phyloP scores from a whole-genome alignment of 148 eudicot species.

The Fallopia convolvulus region DNA sequence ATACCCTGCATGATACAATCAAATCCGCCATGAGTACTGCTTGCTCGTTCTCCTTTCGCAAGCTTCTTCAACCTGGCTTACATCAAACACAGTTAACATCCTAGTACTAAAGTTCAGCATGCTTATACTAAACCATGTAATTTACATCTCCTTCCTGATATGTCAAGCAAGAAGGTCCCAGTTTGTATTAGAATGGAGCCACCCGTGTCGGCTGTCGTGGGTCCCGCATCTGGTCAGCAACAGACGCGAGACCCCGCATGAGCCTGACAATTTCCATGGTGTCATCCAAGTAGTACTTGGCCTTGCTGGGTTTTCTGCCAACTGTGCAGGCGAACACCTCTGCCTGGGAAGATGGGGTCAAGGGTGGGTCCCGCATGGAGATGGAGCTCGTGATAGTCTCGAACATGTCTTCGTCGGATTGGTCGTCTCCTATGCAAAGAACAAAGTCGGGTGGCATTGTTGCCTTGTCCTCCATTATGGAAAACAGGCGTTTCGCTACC shows the following conservation, averaged over 20 bases:
- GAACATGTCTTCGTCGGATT: conserved; percentile 10
- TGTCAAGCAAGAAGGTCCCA: too few species aligned
- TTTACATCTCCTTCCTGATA: too few species aligned
- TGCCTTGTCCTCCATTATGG: background rate
- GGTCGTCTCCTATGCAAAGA: conserved; percentile 7
- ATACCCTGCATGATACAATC: too few species aligned
- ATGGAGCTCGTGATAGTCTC: background rate
- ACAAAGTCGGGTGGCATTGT: background rate
- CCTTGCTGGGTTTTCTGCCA: conserved; percentile 10
- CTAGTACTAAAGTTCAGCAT: too few species aligned
- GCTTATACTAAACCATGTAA: too few species aligned
- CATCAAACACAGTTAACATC: too few species aligned
- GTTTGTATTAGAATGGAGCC: too few species aligned
- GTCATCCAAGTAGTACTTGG: conserved; percentile 7
- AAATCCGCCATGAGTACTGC: too few species aligned
- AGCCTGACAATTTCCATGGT: conserved; percentile 2
- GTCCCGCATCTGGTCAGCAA: background rate
- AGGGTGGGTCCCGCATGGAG: background rate
- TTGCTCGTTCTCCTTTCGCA: too few species aligned
- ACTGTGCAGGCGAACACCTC: conserved; percentile 12
- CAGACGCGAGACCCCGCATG: conserved; percentile 3
- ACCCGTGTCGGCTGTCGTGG: too few species aligned
- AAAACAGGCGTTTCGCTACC: conserved; percentile 21
- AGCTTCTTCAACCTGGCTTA: too few species aligned
- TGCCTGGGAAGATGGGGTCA: background rate